Conservation (phyloP, 495 filamentous ascomycete species). For the Aspergillus bertholletiae region DNA sequence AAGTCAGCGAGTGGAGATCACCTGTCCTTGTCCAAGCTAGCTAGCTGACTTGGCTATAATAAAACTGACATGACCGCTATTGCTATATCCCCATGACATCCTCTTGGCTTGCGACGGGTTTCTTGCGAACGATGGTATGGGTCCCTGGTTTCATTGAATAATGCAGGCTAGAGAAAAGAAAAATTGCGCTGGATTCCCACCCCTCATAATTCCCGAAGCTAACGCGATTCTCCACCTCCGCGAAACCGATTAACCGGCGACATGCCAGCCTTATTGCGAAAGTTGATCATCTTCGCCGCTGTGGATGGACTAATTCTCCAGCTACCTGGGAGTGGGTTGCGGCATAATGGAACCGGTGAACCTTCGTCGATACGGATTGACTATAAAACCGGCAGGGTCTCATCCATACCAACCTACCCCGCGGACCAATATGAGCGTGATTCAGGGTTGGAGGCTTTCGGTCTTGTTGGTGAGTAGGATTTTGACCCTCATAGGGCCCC, state of each 20-base stretch:
- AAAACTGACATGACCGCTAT: too few species aligned
- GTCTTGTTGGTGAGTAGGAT: slow-evolving; percentile 69
- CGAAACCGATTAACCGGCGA: slow-evolving; percentile 16
- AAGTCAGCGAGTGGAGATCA: slow-evolving; percentile 1
- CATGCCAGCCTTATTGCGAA: slow-evolving; percentile 76
- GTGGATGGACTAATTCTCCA: slow-evolving; percentile 85
- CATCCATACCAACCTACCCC: slow-evolving; percentile 35
- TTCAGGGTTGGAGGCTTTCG: slow-evolving; percentile 67
- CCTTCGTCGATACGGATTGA: slow-evolving; percentile 59
- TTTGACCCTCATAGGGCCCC: background rate
- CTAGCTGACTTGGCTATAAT: too few species aligned
- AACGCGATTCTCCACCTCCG: slow-evolving; percentile 5
- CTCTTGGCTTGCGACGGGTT: too few species aligned
- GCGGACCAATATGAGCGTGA: slow-evolving; percentile 35
- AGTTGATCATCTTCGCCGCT: slow-evolving; percentile 75
- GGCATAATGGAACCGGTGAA: slow-evolving; percentile 38
- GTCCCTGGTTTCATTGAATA: too few species aligned
- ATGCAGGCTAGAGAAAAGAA: too few species aligned
- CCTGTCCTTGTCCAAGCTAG: background rate
- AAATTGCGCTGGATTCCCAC: too few species aligned
- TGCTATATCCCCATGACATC: too few species aligned
- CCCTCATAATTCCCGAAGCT: too few species aligned
- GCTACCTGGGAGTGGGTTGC: slow-evolving; percentile 53
- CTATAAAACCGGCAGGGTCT: slow-evolving; percentile 65
- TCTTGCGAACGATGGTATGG: too few species aligned